Base-by-base conservation (phyloP, 192 early-diverging fungal genomes). In the Chytriomyces confervae region DNA sequence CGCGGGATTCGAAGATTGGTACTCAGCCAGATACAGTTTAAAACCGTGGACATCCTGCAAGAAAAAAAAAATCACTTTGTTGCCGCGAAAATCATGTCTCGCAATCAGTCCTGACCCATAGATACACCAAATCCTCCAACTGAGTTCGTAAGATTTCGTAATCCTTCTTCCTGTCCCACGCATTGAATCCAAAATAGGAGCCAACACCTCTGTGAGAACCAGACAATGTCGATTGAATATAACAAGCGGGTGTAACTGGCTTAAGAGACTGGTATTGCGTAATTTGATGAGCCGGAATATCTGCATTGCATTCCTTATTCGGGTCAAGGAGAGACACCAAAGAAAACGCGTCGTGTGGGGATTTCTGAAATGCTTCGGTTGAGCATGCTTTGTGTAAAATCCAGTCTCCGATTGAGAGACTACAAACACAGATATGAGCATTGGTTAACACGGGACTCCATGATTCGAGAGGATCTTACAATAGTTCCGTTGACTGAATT, bases 111-210 rank as follows among this genome's bases (percentile, higher is more conserved):
- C 47, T n/a, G 1, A 80, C 82, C 77, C 88, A 89, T 8, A 93
- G 75, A 62, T 84, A 73, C 0, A 79, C 84, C 4, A 93, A 77
- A 50, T 93, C 91, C 8, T 81, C 80, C 18, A 93, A 80, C 73
- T 92, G 90, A 53, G 69, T 62, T 46, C 82, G 86, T 45, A 88
- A 76, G 11, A 48, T 65, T 29, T 47, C 72, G 50, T 78, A 27
- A 48, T 62, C 75, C 7, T 66, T 61, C 60, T 81, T 78, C 18
- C 77, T 73, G 48, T 65, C 72, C 50, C 65, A 69, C 60, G 61
- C 60, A 5, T 75, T 85, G 63, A 75, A 72, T 29, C 84, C 72
- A 61, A 76, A 77, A 5, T 67, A 75, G 3, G 76, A 77, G 2
- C 68, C 50, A 47, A 69, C 69, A 45, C 66, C 78, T 29, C 71